phyloP scores from a whole-genome alignment of 176 grass and related monocot genomes.

The Oryza australiensis region DNA sequence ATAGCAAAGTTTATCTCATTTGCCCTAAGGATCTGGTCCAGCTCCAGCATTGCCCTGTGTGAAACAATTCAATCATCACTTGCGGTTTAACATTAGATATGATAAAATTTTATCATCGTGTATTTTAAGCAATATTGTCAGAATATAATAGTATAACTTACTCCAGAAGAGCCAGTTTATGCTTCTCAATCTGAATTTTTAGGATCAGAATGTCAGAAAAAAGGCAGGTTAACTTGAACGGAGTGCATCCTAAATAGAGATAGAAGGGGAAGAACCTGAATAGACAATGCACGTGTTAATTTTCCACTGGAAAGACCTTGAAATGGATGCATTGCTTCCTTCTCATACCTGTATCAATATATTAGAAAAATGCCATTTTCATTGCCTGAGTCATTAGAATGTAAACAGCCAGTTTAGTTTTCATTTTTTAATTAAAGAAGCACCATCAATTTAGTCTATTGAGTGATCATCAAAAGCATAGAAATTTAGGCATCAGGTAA shows the following conservation, averaged over 20 bases:
- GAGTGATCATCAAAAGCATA: conserved; percentile 2
- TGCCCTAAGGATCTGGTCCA: conserved; percentile 87
- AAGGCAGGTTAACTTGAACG: conserved; percentile 17
- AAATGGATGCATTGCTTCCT: conserved; percentile 80
- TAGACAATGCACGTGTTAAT: conserved; percentile 77
- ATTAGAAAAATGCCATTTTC: conserved; percentile 12
- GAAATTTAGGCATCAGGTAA: not conserved
- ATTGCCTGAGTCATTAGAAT: conserved; percentile 21
- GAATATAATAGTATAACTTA: conserved; percentile 44
- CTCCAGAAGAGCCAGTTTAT: conserved; percentile 75
- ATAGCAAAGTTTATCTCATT: conserved; percentile 87
- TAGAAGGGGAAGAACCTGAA: conserved; percentile 58
- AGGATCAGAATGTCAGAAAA: conserved; percentile 18
- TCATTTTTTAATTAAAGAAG: conserved; percentile 13
- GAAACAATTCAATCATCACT: conserved; percentile 21
- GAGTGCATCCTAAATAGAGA: not conserved
- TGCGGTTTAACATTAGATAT: not conserved
- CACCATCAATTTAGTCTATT: conserved; percentile 5
- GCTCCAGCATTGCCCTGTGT: conserved; percentile 66
- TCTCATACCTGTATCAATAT: conserved; percentile 81
- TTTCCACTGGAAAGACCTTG: conserved; percentile 65
- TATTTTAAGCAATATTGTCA: conserved; percentile 1
- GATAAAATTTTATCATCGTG: conserved; percentile 5
- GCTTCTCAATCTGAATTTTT: conserved; percentile 78
- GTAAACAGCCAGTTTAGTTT: conserved; percentile 10